These are phyloP conservation scores for Magnaporthiopsis poae DNA, from an alignment of 2,329 filamentous ascomycete species.

Conservation along the genomic window DNA sequence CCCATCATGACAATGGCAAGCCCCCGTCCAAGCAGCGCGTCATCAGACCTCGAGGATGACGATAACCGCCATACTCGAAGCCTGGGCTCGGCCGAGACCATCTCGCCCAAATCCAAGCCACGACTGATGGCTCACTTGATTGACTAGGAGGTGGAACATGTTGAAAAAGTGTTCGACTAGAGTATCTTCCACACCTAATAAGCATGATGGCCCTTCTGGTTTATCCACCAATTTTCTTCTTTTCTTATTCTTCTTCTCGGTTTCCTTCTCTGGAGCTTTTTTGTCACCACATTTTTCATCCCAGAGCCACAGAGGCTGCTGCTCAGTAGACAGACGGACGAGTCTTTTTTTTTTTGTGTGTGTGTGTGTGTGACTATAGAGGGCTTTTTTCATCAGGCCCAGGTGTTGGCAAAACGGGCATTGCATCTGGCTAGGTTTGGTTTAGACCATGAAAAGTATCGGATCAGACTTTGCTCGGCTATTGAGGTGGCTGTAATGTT, in stretches of 20 bases:
- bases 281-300: neutral
- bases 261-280: neutral
- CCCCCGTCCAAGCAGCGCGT: neutral
- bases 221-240: neutral
- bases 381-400: neutral
- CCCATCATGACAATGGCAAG: neutral
- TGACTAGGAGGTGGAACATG: constrained; percentile 14
- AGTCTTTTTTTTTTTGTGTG: too few species aligned
- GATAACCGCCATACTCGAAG: neutral
- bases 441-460: neutral
- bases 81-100: constrained; percentile 21
- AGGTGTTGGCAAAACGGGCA: neutral
- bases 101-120: constrained; percentile 33
- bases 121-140: constrained; percentile 29
- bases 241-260: neutral
- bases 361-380: neutral
- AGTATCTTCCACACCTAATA: neutral
- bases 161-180: too few species aligned
- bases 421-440: neutral
- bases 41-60: neutral
- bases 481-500: neutral
- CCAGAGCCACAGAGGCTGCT: neutral
- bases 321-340: neutral
- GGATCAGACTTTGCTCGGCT: neutral
- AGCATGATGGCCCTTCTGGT: neutral